Evolutionary conservation across 2,329 filamentous ascomycete genomes (phyloP).

Genomic region (Fusarium sp.): DNA sequence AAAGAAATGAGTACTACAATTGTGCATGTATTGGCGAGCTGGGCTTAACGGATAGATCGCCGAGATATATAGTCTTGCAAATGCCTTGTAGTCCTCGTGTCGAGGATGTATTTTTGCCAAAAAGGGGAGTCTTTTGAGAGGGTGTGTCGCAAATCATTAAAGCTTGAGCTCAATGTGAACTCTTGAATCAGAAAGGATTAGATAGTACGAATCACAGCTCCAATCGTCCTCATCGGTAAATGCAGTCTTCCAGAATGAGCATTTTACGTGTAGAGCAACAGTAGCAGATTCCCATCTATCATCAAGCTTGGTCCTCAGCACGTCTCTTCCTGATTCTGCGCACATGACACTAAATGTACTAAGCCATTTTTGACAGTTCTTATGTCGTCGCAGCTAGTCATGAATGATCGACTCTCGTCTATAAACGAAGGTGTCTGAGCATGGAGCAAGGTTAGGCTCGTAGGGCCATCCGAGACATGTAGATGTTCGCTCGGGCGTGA

Average conservation of each 20-base stretch:
- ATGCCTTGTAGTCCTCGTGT: neutral
- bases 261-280: conserved; percentile 6
- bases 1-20: conserved; percentile 18
- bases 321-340: conserved; percentile 7
- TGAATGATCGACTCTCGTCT: conserved; percentile 4
- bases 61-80: conserved; percentile 2
- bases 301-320: conserved; percentile 1
- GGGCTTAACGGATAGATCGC: conserved; percentile 11
- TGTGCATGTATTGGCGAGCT: conserved; percentile 11
- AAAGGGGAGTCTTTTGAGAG: conserved; percentile 1
- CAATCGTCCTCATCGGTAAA: neutral
- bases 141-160: conserved; percentile 5
- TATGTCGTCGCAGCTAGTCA: conserved; percentile 5
- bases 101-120: neutral
- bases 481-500: conserved; percentile 11
- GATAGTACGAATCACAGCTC: neutral
- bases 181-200: neutral
- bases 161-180: neutral
- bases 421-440: conserved; percentile 2
- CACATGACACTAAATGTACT: conserved; percentile 3
- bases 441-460: conserved; percentile 10
- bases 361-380: neutral
- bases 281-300: conserved; percentile 11
- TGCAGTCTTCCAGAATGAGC: conserved; percentile 7
- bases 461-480: conserved; percentile 15